phyloP scores from a whole-genome alignment of 257 asterid species.

The Solanum acaule region DNA sequence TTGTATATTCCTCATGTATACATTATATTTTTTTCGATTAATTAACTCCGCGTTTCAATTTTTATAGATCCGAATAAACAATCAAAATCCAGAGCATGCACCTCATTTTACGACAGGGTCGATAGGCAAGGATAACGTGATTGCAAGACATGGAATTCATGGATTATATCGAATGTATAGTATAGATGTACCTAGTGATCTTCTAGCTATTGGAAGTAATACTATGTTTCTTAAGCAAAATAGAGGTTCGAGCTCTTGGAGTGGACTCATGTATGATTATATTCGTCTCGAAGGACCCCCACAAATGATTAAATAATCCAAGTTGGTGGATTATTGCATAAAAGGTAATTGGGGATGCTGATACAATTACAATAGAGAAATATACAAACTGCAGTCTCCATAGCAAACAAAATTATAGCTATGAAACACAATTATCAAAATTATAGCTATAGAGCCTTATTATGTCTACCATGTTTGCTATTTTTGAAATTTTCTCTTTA shows the following conservation, averaged over 20 bases:
- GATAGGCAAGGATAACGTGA: slow-evolving; percentile 47
- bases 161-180: slow-evolving; percentile 34
- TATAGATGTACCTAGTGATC: slow-evolving; percentile 7
- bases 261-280: slow-evolving; percentile 47
- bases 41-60: not conserved
- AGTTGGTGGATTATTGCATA: not conserved
- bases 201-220: slow-evolving; percentile 26
- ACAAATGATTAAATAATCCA: not conserved
- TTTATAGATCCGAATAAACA: slow-evolving; percentile 32
- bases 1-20: not conserved
- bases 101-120: slow-evolving; percentile 19
- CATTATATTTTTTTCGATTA: not conserved
- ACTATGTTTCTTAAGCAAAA: slow-evolving; percentile 31
- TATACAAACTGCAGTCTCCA: too few relatives aligned
- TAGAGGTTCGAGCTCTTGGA: slow-evolving; percentile 1
- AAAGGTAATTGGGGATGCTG: not conserved
- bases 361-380: not conserved
- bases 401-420: too few relatives aligned
- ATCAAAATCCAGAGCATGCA: not conserved
- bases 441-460: not conserved
- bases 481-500: not conserved
- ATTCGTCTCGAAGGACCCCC: slow-evolving; percentile 29
- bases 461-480: not conserved
- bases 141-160: slow-evolving; percentile 54
- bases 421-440: too few relatives aligned